phyloP scores from a whole-genome alignment of 2,329 filamentous ascomycete genomes.

The Talaromyces sp. region DNA sequence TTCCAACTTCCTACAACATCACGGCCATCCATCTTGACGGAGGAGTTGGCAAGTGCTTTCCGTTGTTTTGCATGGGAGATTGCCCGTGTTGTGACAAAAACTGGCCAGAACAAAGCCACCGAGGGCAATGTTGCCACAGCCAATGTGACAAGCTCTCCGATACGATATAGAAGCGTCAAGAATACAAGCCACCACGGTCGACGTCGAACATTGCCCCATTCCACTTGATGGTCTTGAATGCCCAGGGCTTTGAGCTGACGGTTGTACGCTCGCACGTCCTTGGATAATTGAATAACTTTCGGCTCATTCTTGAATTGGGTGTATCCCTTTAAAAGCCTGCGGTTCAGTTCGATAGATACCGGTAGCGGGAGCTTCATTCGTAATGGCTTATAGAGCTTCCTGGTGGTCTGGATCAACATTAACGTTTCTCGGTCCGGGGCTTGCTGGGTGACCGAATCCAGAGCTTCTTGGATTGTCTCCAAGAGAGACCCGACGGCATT shows the following conservation, averaged over 20 bases:
- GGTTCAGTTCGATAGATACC: conserved; percentile 88
- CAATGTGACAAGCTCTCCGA: conserved; percentile 70
- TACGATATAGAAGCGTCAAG: conserved; percentile 70
- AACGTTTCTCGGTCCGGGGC: conserved; percentile 92
- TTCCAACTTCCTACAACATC: conserved; percentile 96
- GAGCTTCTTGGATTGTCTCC: conserved; percentile 77
- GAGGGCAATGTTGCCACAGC: conserved; percentile 79
- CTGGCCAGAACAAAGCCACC: conserved; percentile 76
- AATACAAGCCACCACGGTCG: conserved; percentile 64
- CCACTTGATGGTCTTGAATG: conserved; percentile 88
- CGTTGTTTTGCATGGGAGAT: conserved; percentile 78
- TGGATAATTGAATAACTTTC: conserved; percentile 71
- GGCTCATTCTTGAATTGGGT: conserved; percentile 87
- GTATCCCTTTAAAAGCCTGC: conserved; percentile 84
- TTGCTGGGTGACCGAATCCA: conserved; percentile 84
- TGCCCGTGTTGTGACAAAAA: conserved; percentile 77
- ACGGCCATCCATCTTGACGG: conserved; percentile 79
- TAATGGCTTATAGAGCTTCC: conserved; percentile 87
- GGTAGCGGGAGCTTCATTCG: conserved; percentile 90
- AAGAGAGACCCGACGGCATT: conserved; percentile 82
- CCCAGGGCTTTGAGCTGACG: conserved; percentile 76
- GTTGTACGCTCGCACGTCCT: conserved; percentile 79
- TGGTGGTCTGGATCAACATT: conserved; percentile 90
- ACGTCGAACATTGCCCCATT: conserved; percentile 71
- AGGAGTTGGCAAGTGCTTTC: conserved; percentile 76